A percentile compares a stretch with the other conserved stretches of the same genome.
Conservation (phyloP, 2,329 filamentous ascomycete genomes). For the Pestalotiopsis sp. region DNA sequence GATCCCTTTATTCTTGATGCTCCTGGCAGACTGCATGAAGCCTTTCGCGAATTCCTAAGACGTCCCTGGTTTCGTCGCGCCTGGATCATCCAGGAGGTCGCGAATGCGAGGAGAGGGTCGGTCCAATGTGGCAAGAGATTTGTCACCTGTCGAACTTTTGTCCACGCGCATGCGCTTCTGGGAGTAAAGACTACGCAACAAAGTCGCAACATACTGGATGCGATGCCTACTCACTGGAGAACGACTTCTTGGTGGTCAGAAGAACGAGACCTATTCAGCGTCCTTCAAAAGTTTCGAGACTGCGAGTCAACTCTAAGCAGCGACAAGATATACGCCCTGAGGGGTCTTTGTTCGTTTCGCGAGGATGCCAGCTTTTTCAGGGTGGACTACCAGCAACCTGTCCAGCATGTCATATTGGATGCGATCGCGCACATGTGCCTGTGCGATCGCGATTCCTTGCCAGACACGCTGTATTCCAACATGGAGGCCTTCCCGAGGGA, state of each 20-base stretch:
- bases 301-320: background rate
- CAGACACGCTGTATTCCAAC: background rate
- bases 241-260: background rate
- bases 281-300: background rate
- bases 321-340: background rate
- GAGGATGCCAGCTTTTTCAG: background rate
- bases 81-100: background rate
- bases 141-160: background rate
- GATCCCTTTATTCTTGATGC: background rate
- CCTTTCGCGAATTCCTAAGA: background rate
- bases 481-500: background rate
- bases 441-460: background rate
- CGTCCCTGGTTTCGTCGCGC: background rate
- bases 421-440: background rate
- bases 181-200: background rate
- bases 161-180: background rate
- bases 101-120: background rate
- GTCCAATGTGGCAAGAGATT: background rate
- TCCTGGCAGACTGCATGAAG: background rate
- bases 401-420: background rate
- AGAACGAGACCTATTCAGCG: background rate
- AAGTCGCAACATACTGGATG: background rate
- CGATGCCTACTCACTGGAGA: background rate
- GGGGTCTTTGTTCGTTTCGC: background rate
- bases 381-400: background rate